These are phyloP conservation scores for Collybia sordida DNA, from an alignment of 768 basidiomycete species.

Conservation along the genomic window DNA sequence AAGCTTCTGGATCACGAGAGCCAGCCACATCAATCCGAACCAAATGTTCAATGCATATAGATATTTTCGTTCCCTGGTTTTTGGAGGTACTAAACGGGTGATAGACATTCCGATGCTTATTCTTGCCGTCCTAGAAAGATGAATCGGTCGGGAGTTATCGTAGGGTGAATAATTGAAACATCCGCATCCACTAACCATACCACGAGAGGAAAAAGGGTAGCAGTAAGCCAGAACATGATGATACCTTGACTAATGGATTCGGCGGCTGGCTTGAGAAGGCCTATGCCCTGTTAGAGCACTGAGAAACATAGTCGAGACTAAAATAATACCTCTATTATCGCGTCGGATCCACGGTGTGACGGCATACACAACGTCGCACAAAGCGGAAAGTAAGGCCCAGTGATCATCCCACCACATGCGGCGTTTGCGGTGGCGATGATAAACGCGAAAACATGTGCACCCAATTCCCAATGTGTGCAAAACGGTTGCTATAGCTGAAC, in stretches of 20 bases:
- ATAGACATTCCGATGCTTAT: slow-evolving; percentile 20
- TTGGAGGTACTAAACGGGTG: slow-evolving; percentile 9
- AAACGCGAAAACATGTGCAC: slow-evolving; percentile 15
- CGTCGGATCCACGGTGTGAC: slow-evolving; percentile 10
- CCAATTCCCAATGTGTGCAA: slow-evolving; percentile 13
- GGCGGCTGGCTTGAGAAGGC: background rate
- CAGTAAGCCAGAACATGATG: slow-evolving; percentile 9
- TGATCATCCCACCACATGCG: slow-evolving; percentile 23
- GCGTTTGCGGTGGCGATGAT: slow-evolving; percentile 13
- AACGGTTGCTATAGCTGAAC: slow-evolving; percentile 7
- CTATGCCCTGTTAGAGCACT: background rate
- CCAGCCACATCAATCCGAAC: slow-evolving; percentile 10
- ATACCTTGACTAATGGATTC: background rate
- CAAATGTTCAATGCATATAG: slow-evolving; percentile 6
- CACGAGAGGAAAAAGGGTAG: slow-evolving; percentile 3
- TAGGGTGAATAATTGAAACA: background rate
- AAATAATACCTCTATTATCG: background rate
- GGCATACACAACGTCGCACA: slow-evolving; percentile 6
- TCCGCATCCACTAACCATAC: slow-evolving; percentile 10
- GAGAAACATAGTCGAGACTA: background rate
- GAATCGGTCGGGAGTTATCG: background rate
- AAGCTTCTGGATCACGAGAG: slow-evolving; percentile 10
- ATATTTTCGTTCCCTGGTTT: slow-evolving; percentile 1
- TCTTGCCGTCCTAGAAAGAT: slow-evolving; percentile 11
- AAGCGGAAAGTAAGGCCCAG: slow-evolving; percentile 11